Evolutionary conservation across 1,284 basidiomycete genomes (phyloP).

Genomic region (Ceratobasidium sp.): DNA sequence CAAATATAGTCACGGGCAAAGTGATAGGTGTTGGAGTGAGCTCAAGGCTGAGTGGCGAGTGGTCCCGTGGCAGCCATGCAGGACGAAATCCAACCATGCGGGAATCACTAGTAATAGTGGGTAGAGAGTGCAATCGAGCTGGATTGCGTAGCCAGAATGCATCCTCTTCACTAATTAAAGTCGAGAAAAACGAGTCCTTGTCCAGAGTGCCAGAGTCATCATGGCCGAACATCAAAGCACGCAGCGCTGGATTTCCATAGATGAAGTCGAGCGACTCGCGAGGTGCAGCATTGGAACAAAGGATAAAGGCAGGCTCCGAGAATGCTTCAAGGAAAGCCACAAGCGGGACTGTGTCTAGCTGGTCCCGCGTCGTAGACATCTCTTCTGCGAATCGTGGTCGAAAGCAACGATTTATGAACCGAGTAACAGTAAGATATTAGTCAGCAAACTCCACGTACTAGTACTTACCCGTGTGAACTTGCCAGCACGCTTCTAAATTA

Average conservation of each 20-base stretch:
- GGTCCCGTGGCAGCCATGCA: conserved; percentile 19
- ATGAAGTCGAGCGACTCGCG: conserved; percentile 6
- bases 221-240: conserved; percentile 6
- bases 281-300: not conserved
- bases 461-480: too few relatives aligned
- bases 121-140: not conserved
- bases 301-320: conserved; percentile 32
- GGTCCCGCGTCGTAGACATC: conserved; percentile 8
- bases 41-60: conserved; percentile 7
- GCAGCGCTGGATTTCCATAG: conserved; percentile 31
- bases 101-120: not conserved
- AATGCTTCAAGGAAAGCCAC: conserved; percentile 31
- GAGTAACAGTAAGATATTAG: too few relatives aligned
- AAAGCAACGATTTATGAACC: not conserved
- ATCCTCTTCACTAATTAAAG: conserved; percentile 6
- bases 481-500: too few relatives aligned
- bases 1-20: not conserved
- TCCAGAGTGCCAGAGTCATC: not conserved
- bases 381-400: not conserved
- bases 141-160: conserved; percentile 20
- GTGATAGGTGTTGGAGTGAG: conserved; percentile 19
- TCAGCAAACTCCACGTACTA: too few relatives aligned
- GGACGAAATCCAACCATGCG: conserved; percentile 2
- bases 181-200: conserved; percentile 12
- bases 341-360: not conserved